Evolutionary conservation across 352 stramenopile genomes (phyloP).

Genomic region (Phytopythium aichiense): DNA sequence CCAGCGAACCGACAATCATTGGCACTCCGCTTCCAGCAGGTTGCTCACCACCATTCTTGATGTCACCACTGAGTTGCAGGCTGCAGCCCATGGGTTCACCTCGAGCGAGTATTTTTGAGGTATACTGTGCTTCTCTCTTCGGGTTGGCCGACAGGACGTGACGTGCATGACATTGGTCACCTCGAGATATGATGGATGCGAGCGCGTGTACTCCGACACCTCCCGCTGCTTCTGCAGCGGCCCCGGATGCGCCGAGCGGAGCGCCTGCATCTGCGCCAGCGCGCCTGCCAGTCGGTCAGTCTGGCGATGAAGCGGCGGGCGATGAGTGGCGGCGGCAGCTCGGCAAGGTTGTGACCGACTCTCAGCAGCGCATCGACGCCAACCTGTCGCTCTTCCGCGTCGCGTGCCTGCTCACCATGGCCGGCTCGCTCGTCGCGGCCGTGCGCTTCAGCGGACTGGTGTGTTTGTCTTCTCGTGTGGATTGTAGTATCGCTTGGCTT

Average conservation of each 20-base stretch:
- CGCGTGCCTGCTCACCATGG: slow-evolving; percentile 41
- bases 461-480: slow-evolving; percentile 2
- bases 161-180: background rate
- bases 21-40: too few species aligned
- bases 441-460: slow-evolving; percentile 59
- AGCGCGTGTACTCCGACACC: background rate
- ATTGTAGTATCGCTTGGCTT: background rate
- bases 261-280: background rate
- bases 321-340: slow-evolving; percentile 19
- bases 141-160: background rate
- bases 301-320: background rate
- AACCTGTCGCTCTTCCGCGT: slow-evolving; percentile 67
- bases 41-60: too few species aligned
- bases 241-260: background rate
- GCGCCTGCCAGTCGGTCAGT: background rate
- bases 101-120: background rate
- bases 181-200: background rate
- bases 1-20: too few species aligned
- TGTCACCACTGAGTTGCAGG: too few species aligned
- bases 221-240: background rate
- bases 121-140: background rate
- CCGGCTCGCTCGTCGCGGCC: slow-evolving; percentile 32
- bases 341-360: slow-evolving; percentile 27
- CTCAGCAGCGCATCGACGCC: slow-evolving; percentile 51
- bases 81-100: too few species aligned